Conservation (phyloP, 805 yeast genomes). For the Citeromyces matritensis region DNA sequence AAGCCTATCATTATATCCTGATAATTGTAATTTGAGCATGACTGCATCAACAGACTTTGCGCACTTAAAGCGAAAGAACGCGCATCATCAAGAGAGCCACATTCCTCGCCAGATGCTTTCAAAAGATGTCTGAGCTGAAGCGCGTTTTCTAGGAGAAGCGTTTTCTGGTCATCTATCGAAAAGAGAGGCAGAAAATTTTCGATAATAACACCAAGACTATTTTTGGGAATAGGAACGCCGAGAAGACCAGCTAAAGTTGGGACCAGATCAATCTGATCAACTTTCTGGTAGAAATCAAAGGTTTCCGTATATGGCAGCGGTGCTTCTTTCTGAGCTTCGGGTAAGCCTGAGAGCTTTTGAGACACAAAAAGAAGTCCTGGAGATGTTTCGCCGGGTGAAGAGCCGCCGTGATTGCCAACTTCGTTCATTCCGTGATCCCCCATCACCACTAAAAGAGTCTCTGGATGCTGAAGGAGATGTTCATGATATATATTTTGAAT, state of each 20-base stretch:
- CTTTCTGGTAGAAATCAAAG: slow-evolving; percentile 33
- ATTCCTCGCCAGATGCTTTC: slow-evolving; percentile 7
- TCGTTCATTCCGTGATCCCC: slow-evolving; percentile 98
- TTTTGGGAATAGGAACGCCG: slow-evolving; percentile 54
- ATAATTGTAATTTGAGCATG: slow-evolving; percentile 65
- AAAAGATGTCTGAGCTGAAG: slow-evolving; percentile 34
- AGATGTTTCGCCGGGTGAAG: slow-evolving; percentile 83
- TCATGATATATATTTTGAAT: slow-evolving; percentile 31
- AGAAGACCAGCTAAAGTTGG: slow-evolving; percentile 52
- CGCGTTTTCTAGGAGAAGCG: slow-evolving; percentile 36
- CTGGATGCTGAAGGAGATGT: slow-evolving; percentile 12
- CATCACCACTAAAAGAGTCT: slow-evolving; percentile 56
- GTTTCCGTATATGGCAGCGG: slow-evolving; percentile 24
- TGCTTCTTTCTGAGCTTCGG: slow-evolving; percentile 12
- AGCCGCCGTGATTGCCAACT: slow-evolving; percentile 93
- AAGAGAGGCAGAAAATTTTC: slow-evolving; percentile 40
- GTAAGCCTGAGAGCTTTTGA: slow-evolving; percentile 25
- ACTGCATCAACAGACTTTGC: slow-evolving; percentile 34
- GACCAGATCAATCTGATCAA: slow-evolving; percentile 61
- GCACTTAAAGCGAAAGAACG: slow-evolving; percentile 8
- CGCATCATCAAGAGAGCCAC: background rate
- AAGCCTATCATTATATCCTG: slow-evolving; percentile 28
- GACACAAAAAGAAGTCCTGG: slow-evolving; percentile 68
- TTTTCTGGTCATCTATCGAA: slow-evolving; percentile 17
- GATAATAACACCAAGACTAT: slow-evolving; percentile 61